phyloP scores from a whole-genome alignment of 768 basidiomycete genomes.

The Russula brevipes region DNA sequence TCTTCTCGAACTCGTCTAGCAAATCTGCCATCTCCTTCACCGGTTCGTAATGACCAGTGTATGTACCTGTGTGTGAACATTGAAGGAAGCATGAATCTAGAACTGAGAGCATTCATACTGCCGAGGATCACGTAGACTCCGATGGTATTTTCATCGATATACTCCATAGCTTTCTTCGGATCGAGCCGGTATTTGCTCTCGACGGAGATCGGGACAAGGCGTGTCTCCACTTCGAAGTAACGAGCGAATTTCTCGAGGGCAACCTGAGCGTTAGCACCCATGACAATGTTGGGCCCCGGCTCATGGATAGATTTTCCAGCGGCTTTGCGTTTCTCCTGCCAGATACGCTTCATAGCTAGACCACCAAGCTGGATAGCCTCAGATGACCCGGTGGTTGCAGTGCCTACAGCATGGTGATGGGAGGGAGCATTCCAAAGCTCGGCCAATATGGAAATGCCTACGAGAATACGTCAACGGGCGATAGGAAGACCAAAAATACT shows the following conservation, averaged over 20 bases:
- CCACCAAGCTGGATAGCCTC: constrained; percentile 73
- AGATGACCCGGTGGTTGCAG: constrained; percentile 65
- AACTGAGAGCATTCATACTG: constrained; percentile 33
- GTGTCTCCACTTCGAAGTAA: constrained; percentile 60
- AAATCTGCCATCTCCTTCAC: constrained; percentile 81
- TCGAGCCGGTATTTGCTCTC: constrained; percentile 76
- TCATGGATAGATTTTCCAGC: constrained; percentile 61
- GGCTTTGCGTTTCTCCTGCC: constrained; percentile 63
- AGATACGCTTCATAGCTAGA: constrained; percentile 63
- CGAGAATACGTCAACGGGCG: constrained; percentile 42
- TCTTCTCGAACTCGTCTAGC: constrained; percentile 51
- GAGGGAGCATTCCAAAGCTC: constrained; percentile 64
- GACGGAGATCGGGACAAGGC: constrained; percentile 59
- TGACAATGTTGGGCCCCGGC: constrained; percentile 60
- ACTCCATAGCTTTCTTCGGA: constrained; percentile 57
- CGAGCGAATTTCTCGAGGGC: constrained; percentile 67
- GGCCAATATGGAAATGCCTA: constrained; percentile 50
- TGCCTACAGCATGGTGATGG: constrained; percentile 51
- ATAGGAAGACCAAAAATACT: not conserved
- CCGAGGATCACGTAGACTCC: constrained; percentile 60
- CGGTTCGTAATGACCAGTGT: constrained; percentile 63
- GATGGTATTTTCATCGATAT: constrained; percentile 67
- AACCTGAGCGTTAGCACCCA: constrained; percentile 67
- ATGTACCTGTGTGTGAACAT: constrained; percentile 32
- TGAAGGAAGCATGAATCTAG: not conserved